phyloP scores from a whole-genome alignment of 768 basidiomycete genomes.

The Lactifluus volemus region DNA sequence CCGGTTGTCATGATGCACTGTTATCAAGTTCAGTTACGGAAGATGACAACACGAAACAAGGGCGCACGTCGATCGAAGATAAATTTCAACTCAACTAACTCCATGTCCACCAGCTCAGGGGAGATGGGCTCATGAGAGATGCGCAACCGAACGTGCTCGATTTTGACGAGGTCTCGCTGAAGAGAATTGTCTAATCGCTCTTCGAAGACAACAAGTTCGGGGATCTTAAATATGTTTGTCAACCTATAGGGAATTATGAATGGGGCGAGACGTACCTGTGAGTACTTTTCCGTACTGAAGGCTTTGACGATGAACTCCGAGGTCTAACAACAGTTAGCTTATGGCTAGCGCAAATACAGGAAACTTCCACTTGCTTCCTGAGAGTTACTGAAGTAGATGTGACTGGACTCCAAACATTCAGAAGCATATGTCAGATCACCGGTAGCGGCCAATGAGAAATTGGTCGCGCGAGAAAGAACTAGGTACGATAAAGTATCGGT shows the following conservation, averaged over 20 bases:
- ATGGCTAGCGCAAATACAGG: background rate
- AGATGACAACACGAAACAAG: background rate
- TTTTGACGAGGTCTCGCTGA: slow-evolving; percentile 70
- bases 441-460: slow-evolving; percentile 66
- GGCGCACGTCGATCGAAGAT: slow-evolving; percentile 64
- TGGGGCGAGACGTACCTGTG: slow-evolving; percentile 42
- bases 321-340: slow-evolving; percentile 37
- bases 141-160: slow-evolving; percentile 83
- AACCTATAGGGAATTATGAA: background rate
- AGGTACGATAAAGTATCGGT: slow-evolving; percentile 85
- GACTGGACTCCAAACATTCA: slow-evolving; percentile 71
- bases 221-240: slow-evolving; percentile 43
- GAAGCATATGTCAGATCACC: slow-evolving; percentile 70
- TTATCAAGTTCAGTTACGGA: background rate
- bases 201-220: slow-evolving; percentile 78
- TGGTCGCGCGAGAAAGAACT: slow-evolving; percentile 65
- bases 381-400: slow-evolving; percentile 73
- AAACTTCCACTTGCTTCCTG: slow-evolving; percentile 46
- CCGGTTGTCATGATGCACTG: slow-evolving; percentile 79
- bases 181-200: slow-evolving; percentile 76
- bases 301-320: slow-evolving; percentile 75
- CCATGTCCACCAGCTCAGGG: slow-evolving; percentile 70
- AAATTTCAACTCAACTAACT: slow-evolving; percentile 77
- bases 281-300: slow-evolving; percentile 74
- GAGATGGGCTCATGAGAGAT: slow-evolving; percentile 63